Evolutionary conservation across 2,329 filamentous ascomycete species (phyloP), one percentile per base, ranked within the genome.

Genomic region (Sphaerulina musiva): DNA sequence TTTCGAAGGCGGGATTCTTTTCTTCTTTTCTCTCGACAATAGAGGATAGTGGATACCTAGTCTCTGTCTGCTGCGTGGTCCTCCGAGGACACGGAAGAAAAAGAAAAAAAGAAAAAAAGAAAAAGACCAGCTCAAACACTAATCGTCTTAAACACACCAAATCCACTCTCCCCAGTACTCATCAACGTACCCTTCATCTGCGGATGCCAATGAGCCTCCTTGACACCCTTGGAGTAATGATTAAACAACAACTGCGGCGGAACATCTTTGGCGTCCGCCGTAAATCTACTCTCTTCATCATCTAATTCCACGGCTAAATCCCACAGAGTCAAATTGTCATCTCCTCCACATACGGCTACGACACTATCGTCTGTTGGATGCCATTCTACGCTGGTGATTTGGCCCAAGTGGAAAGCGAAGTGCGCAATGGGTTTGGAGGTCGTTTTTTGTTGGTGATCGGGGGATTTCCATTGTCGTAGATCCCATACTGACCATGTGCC

Each of bases 401-500:
- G 93, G 72, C 96, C 89, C 72, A 89, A 92, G 79, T 98, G 91
- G 78, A 95, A 97, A 67, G 84, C 80, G 74, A 97, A 98, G 64
- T 86, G 87, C 3, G 93, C 93, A n/a, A 97, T 87, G 1, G 93
- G 87, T 46, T 84, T 84, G 5, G 87, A 85, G 44, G 69, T n/a
- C n/a, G n/a, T n/a, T n/a, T 74, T 29, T 55, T 78, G 80, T 63
- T 62, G 3, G 62, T 78, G 80, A n/a, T n/a, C n/a, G 46, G 69
- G 64, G 52, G 75, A 67, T 76, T 95, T 96, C 92, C 92, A 97
- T 72, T 95, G 87, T 51, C 93, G 82, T 66, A 98, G 76, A 71
- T 98, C 93, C 93, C 93, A 98, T 23, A 97, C 91, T 1, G 81
- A 90, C 89, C 92, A 97, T 50, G 86, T 84, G 38, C 93, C 93